Percentiles rank a stretch among this genome's conserved stretches.
phyloP scores from a whole-genome alignment of 1,284 basidiomycete genomes.

The Irpex rosettiformis region DNA sequence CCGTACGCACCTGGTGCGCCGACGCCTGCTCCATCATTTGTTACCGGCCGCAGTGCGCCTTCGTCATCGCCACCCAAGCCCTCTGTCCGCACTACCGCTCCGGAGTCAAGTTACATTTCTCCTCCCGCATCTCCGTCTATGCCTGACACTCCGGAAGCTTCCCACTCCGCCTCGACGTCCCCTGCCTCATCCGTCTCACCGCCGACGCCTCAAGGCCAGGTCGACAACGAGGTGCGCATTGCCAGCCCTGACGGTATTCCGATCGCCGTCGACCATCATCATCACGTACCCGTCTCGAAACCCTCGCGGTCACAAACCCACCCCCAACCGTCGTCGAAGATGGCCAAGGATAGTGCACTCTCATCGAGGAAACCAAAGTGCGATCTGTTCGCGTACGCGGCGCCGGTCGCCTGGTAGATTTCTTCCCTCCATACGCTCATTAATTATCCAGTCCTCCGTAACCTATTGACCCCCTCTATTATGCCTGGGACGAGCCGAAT shows the following conservation, averaged over 20 bases:
- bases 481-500: neutral
- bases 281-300: slow-evolving; percentile 23
- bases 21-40: slow-evolving; percentile 41
- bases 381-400: slow-evolving; percentile 44
- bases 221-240: slow-evolving; percentile 44
- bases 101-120: slow-evolving; percentile 12
- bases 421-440: neutral
- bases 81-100: slow-evolving; percentile 7
- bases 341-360: neutral
- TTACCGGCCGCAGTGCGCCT: slow-evolving; percentile 35
- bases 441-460: neutral
- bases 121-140: slow-evolving; percentile 28
- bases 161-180: slow-evolving; percentile 46
- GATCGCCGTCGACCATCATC: slow-evolving; percentile 21
- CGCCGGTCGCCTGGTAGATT: slow-evolving; percentile 44
- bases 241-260: slow-evolving; percentile 34
- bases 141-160: slow-evolving; percentile 45
- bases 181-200: slow-evolving; percentile 55
- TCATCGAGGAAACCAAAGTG: slow-evolving; percentile 24
- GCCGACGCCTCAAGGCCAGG: slow-evolving; percentile 46
- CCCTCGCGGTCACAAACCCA: slow-evolving; percentile 1
- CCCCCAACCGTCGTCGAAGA: slow-evolving; percentile 20
- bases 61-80: slow-evolving; percentile 37
- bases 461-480: neutral
- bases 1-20: slow-evolving; percentile 26